A percentile compares a stretch with the other conserved stretches of the same genome.
These are phyloP conservation scores for Fusarium pseudoanthophilum DNA, from an alignment of 2,329 filamentous ascomycete species.

Conservation along the genomic window DNA sequence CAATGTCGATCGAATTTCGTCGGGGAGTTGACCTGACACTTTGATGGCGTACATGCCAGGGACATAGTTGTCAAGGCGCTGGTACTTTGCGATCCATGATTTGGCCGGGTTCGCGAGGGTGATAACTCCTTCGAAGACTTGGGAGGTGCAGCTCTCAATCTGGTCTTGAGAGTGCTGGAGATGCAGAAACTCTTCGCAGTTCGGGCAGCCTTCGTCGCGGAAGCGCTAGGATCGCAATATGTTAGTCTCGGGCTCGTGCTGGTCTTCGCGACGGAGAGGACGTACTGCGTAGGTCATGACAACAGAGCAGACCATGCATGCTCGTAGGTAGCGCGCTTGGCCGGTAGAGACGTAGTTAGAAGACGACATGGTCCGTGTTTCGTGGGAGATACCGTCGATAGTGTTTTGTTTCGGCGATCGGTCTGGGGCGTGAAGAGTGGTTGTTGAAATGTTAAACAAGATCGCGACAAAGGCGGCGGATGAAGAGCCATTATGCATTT, in stretches of 20 bases:
- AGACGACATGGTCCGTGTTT: slow-evolving; percentile 49
- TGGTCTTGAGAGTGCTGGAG: slow-evolving; percentile 81
- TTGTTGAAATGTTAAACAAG: slow-evolving; percentile 4
- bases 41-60: slow-evolving; percentile 94
- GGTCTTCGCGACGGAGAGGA: slow-evolving; percentile 17
- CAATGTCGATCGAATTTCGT: slow-evolving; percentile 69
- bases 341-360: slow-evolving; percentile 75
- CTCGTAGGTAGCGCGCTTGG: slow-evolving; percentile 88
- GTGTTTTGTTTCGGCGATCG: not conserved
- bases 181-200: slow-evolving; percentile 93
- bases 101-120: slow-evolving; percentile 81
- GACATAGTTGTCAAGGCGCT: slow-evolving; percentile 88
- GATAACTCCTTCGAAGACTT: slow-evolving; percentile 94
- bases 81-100: slow-evolving; percentile 98
- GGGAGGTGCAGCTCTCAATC: slow-evolving; percentile 92
- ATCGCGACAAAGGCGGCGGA: slow-evolving; percentile 25
- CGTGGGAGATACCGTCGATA: not conserved
- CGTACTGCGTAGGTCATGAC: slow-evolving; percentile 82
- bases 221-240: slow-evolving; percentile 71
- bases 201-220: slow-evolving; percentile 87
- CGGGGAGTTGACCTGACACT: slow-evolving; percentile 82
- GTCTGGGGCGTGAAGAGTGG: slow-evolving; percentile 1
- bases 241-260: slow-evolving; percentile 19
- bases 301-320: slow-evolving; percentile 98
- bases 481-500: slow-evolving; percentile 31